Conservation (phyloP, 164 flowering plant genomes). For the Vitis labrusca region DNA sequence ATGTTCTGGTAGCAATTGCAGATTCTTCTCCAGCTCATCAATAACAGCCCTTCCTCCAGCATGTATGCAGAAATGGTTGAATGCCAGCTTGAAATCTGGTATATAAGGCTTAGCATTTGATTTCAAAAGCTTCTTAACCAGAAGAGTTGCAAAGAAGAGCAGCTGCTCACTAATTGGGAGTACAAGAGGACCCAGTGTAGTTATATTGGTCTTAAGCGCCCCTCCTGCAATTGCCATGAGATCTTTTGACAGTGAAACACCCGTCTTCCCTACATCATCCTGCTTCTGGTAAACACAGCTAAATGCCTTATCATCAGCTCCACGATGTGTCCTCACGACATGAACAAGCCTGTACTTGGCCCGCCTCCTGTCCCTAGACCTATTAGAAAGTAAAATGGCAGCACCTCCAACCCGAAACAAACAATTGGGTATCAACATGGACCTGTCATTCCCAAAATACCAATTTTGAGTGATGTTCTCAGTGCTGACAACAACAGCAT, state of each 20-base stretch:
- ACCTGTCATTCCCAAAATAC: slow-evolving; percentile 38
- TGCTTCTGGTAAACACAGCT: slow-evolving; percentile 36
- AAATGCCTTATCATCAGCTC: slow-evolving; percentile 39
- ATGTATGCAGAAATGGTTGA: slow-evolving; percentile 39
- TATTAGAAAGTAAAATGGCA: slow-evolving; percentile 37
- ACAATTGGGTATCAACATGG: slow-evolving; percentile 41
- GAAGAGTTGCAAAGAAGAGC: slow-evolving; percentile 31
- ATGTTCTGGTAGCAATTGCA: slow-evolving; percentile 29
- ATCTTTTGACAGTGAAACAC: slow-evolving; percentile 37
- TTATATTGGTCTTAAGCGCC: slow-evolving; percentile 33
- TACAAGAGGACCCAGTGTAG: slow-evolving; percentile 37
- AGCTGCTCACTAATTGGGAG: slow-evolving; percentile 44
- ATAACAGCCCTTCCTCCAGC: slow-evolving; percentile 39
- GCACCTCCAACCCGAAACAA: slow-evolving; percentile 40
- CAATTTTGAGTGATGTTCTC: slow-evolving; percentile 39
- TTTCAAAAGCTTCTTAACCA: slow-evolving; percentile 28
- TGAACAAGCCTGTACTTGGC: slow-evolving; percentile 38
- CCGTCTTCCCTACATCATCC: slow-evolving; percentile 32
- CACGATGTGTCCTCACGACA: slow-evolving; percentile 35
- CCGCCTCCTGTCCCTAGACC: slow-evolving; percentile 22
- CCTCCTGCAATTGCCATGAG: slow-evolving; percentile 45
- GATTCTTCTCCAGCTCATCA: slow-evolving; percentile 41
- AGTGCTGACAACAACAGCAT: slow-evolving; percentile 40
- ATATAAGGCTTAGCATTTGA: slow-evolving; percentile 34
- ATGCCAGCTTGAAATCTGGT: slow-evolving; percentile 41